phyloP scores from a whole-genome alignment of 2,329 filamentous ascomycete species.

The Lojkania enalia region DNA sequence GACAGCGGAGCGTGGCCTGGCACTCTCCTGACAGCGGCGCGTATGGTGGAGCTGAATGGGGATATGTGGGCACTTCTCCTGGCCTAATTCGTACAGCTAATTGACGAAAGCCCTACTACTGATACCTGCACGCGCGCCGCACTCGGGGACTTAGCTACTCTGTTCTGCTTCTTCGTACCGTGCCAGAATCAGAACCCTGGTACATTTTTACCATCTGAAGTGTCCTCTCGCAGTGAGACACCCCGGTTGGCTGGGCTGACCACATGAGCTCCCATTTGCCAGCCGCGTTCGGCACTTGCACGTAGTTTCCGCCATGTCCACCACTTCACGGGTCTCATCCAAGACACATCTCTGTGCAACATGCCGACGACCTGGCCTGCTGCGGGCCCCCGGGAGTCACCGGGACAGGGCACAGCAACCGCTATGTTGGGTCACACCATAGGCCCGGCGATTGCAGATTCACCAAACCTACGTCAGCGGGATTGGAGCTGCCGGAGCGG shows the following conservation, averaged over 20 bases:
- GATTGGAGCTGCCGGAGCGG: constrained; percentile 1
- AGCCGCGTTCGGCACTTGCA: constrained; percentile 29
- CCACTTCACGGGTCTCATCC: constrained; percentile 18
- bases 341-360: constrained; percentile 29
- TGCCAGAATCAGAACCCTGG: neutral
- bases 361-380: constrained; percentile 28
- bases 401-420: constrained; percentile 22
- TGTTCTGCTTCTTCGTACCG: too few relatives aligned
- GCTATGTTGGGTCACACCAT: constrained; percentile 14
- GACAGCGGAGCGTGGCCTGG: constrained; percentile 4
- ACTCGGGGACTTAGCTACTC: too few relatives aligned
- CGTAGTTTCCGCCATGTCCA: neutral
- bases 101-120: too few relatives aligned
- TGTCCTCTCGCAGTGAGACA: constrained; percentile 6
- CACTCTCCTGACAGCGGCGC: constrained; percentile 1
- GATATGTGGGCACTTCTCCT: neutral
- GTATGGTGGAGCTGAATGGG: neutral
- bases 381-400: constrained; percentile 11
- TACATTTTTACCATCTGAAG: neutral
- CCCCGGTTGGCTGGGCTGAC: constrained; percentile 25
- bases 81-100: neutral
- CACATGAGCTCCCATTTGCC: constrained; percentile 38
- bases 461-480: constrained; percentile 9
- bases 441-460: constrained; percentile 6
- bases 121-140: too few relatives aligned